Percentiles rank a stretch among this genome's conserved stretches.
Evolutionary conservation across 192 early-diverging fungal species (phyloP).

Genomic region (Coemansia sp.): DNA sequence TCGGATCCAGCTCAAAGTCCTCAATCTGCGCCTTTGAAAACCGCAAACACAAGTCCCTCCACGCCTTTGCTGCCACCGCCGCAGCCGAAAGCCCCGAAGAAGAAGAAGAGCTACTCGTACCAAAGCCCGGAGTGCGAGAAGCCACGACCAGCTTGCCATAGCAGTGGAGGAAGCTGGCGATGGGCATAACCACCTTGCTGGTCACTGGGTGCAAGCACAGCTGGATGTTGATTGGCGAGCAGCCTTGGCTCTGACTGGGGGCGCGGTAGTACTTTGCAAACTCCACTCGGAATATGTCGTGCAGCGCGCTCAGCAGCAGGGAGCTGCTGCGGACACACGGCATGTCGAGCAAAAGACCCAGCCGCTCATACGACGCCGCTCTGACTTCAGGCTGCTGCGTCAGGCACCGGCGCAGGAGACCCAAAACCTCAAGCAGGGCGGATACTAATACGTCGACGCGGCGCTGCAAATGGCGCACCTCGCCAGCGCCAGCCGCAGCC

Average conservation of each 20-base stretch:
- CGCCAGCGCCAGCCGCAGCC: background rate
- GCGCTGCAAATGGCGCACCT: background rate
- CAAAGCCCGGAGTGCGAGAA: background rate
- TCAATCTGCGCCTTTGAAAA: constrained; percentile 62
- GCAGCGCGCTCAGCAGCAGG: constrained; percentile 24
- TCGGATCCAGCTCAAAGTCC: constrained; percentile 68
- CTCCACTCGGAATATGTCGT: constrained; percentile 37
- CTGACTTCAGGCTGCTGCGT: constrained; percentile 71
- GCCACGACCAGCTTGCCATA: constrained; percentile 23
- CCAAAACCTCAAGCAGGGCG: constrained; percentile 44
- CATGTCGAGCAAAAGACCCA: constrained; percentile 54
- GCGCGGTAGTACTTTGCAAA: constrained; percentile 49
- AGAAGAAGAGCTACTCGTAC: background rate
- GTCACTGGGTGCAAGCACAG: constrained; percentile 38
- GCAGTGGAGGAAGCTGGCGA: constrained; percentile 37
- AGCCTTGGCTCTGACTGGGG: constrained; percentile 5
- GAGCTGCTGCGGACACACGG: constrained; percentile 16
- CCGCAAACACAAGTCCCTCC: constrained; percentile 42
- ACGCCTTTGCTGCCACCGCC: background rate
- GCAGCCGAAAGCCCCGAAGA: background rate
- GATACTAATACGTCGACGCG: constrained; percentile 20
- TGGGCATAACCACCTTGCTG: constrained; percentile 31
- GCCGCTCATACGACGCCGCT: constrained; percentile 58
- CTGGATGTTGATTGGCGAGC: constrained; percentile 35
- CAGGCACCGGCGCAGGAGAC: constrained; percentile 68